Evolutionary conservation across 2,329 filamentous ascomycete species (phyloP).

Genomic region (Claviceps africana): DNA sequence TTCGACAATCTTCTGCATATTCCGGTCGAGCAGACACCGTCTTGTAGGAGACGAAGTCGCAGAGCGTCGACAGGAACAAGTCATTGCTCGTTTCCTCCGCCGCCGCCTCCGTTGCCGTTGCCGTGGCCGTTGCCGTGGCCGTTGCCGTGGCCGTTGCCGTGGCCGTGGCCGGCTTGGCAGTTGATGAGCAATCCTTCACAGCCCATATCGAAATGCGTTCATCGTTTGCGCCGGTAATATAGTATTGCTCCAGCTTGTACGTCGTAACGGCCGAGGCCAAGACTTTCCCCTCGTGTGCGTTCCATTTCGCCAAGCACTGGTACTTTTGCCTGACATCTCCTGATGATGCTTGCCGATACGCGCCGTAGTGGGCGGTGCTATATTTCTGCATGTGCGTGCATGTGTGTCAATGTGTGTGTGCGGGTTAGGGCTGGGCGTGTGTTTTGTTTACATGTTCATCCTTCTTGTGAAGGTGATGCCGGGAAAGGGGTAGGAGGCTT

Average conservation of each 20-base stretch:
- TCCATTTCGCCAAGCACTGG: constrained; percentile 62
- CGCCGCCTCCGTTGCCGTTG: neutral
- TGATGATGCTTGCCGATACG: constrained; percentile 33
- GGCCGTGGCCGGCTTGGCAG: constrained; percentile 19
- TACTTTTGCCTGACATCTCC: constrained; percentile 63
- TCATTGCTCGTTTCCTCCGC: constrained; percentile 26
- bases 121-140: neutral
- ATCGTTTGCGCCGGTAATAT: constrained; percentile 89
- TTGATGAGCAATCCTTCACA: constrained; percentile 31
- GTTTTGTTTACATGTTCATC: neutral
- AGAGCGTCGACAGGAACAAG: constrained; percentile 55
- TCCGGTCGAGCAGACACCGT: constrained; percentile 79
- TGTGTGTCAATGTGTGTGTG: neutral
- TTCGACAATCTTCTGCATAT: constrained; percentile 80
- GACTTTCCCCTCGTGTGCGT: constrained; percentile 76
- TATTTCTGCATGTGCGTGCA: constrained; percentile 42
- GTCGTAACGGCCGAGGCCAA: constrained; percentile 67
- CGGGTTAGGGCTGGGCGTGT: too few species aligned
- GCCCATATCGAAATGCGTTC: constrained; percentile 83
- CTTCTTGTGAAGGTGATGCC: neutral
- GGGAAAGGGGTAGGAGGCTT: neutral
- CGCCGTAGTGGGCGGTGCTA: constrained; percentile 49
- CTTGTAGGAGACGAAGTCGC: constrained; percentile 80
- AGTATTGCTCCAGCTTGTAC: constrained; percentile 61
- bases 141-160: neutral